Percentiles rank a stretch among this genome's conserved stretches.
Conservation (phyloP, 352 stramenopile genomes). For the Phytophthora boehmeriae region DNA sequence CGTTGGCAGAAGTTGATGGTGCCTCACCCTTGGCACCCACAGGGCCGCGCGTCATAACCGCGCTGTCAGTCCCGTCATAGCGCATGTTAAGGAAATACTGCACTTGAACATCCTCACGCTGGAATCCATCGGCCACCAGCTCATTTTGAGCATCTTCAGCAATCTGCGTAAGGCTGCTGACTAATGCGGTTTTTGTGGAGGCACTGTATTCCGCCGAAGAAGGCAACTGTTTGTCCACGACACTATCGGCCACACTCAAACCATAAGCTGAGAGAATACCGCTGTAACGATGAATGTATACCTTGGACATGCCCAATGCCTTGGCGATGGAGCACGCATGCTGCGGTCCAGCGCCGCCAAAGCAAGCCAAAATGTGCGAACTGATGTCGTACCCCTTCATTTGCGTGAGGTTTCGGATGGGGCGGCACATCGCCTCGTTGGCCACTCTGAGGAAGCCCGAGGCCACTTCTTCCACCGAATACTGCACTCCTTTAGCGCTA, state of each 20-base stretch:
- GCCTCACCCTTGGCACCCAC: constrained; percentile 46
- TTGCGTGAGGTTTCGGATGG: constrained; percentile 98
- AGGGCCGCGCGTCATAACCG: constrained; percentile 94
- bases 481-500: constrained; percentile 56
- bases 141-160: constrained; percentile 70
- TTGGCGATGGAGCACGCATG: constrained; percentile 98
- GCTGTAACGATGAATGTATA: constrained; percentile 98
- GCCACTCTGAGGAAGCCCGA: constrained; percentile 98
- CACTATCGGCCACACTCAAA: constrained; percentile 96
- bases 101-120: constrained; percentile 90
- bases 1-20: constrained; percentile 29
- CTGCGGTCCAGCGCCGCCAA: constrained; percentile 98
- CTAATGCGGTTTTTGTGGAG: constrained; percentile 52
- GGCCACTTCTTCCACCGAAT: constrained; percentile 94
- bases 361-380: constrained; percentile 96
- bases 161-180: constrained; percentile 54
- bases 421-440: constrained; percentile 99
- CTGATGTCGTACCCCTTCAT: constrained; percentile 99
- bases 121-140: constrained; percentile 82
- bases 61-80: constrained; percentile 98
- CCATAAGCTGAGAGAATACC: constrained; percentile 98
- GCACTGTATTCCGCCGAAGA: constrained; percentile 68
- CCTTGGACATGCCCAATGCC: constrained; percentile 95
- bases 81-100: constrained; percentile 98
- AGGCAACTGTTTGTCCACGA: constrained; percentile 96